These are phyloP conservation scores for Dimocarpus longan DNA, from an alignment of 345 rosid species.

Conservation along the genomic window DNA sequence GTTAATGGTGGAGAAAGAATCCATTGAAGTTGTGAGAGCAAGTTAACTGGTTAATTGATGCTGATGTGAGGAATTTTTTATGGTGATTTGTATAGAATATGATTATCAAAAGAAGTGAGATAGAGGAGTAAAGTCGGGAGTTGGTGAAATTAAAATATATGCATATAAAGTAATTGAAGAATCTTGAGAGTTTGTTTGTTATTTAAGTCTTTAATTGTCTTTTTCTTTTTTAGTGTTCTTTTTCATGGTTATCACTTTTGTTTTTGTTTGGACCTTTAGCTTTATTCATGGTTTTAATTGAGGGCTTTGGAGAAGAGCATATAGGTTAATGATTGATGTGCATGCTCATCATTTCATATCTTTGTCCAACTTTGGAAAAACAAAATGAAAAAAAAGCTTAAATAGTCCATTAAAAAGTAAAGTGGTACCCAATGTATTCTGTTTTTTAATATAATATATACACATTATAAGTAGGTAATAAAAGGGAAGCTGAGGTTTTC, in stretches of 20 bases:
- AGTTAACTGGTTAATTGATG: not conserved
- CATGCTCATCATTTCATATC: no score
- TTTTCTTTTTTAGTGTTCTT: not conserved
- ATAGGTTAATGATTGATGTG: no score
- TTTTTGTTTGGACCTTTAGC: not conserved
- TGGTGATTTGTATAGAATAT: not conserved
- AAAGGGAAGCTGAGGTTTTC: no score
- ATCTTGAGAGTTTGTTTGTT: not conserved
- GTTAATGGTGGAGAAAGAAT: constrained; percentile 16
- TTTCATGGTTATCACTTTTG: not conserved
- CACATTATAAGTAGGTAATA: no score
- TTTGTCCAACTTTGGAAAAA: no score
- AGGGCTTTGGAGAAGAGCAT: no score
- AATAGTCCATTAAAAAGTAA: no score
- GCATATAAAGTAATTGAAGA: not conserved
- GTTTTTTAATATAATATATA: no score
- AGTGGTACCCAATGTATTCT: no score
- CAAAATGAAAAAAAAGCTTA: no score
- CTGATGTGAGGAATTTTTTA: not conserved
- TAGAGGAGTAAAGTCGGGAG: constrained; percentile 7
- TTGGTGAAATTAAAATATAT: not conserved
- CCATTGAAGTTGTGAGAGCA: constrained; percentile 22
- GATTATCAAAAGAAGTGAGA: not conserved
- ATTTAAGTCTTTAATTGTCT: not conserved
- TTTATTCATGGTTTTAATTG: no score